These are phyloP conservation scores for Persicaria maculosa DNA, from an alignment of 148 eudicot species.

Conservation along the genomic window DNA sequence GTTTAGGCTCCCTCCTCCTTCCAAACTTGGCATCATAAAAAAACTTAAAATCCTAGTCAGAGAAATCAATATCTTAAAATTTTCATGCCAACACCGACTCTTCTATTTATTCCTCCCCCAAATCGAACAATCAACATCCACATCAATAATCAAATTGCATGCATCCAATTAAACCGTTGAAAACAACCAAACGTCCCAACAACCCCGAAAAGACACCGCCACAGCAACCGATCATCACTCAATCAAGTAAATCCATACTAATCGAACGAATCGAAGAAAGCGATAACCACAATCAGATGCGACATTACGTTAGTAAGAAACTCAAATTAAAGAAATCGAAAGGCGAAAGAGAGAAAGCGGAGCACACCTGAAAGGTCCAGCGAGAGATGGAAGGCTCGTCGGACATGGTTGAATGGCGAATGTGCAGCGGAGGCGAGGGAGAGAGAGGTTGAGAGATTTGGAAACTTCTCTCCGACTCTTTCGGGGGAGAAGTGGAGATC, in stretches of 20 bases:
- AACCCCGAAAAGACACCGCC: background rate
- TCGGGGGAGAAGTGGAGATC: background rate
- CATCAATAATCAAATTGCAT: constrained; percentile 1
- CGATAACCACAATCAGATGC: background rate
- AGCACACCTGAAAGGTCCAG: constrained; percentile 65
- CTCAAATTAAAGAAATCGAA: background rate
- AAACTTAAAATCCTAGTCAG: constrained; percentile 72
- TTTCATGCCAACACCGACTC: constrained; percentile 1
- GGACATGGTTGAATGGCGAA: constrained; percentile 25
- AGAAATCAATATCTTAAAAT: constrained; percentile 28
- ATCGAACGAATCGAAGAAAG: background rate
- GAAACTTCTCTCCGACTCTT: background rate
- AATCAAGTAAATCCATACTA: background rate
- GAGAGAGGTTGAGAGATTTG: constrained; percentile 13
- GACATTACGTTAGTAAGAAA: background rate
- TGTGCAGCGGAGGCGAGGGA: constrained; percentile 4
- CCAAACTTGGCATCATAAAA: constrained; percentile 97
- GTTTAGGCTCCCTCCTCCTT: constrained; percentile 57
- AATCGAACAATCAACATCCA: background rate
- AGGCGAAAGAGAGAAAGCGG: constrained; percentile 1
- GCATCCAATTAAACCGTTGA: background rate
- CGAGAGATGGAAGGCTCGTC: constrained; percentile 69
- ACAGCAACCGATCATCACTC: background rate
- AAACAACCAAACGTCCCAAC: background rate
- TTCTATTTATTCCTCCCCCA: background rate